Percentiles rank a stretch among this genome's conserved stretches.
Conservation (phyloP, 1,139 yeast species). For the Suhomyces wounanorum region DNA sequence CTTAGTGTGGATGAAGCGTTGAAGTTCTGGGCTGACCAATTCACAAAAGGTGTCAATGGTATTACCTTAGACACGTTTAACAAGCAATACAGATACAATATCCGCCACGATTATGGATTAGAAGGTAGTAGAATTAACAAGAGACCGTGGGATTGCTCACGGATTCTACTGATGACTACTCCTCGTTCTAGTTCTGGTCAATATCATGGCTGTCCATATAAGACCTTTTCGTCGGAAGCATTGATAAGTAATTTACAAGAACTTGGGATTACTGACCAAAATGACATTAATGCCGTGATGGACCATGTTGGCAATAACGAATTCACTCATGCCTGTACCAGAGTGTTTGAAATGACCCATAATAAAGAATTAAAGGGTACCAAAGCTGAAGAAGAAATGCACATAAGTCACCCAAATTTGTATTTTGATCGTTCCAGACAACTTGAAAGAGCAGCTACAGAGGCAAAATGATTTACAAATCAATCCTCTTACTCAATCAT, state of each 20-base stretch:
- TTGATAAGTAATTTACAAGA: conserved; percentile 55
- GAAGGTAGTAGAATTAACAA: conserved; percentile 89
- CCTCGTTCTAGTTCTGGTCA: conserved; percentile 75
- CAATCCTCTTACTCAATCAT: not conserved
- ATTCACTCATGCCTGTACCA: conserved; percentile 85
- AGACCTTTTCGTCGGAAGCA: conserved; percentile 67
- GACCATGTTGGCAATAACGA: conserved; percentile 68
- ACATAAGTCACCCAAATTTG: conserved; percentile 82
- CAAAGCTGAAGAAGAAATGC: conserved; percentile 42
- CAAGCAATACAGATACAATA: conserved; percentile 84
- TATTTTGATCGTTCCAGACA: conserved; percentile 78
- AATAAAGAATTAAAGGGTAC: conserved; percentile 42
- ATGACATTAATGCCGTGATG: conserved; percentile 60
- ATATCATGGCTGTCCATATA: conserved; percentile 90
- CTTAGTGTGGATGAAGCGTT: conserved; percentile 84
- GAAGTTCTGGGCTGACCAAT: conserved; percentile 78
- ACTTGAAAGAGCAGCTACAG: conserved; percentile 26
- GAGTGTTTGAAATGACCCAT: conserved; percentile 83
- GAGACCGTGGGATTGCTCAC: conserved; percentile 82
- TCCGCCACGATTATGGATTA: conserved; percentile 86
- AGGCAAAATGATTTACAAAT: not conserved
- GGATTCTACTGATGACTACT: conserved; percentile 57
- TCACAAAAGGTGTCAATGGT: conserved; percentile 51
- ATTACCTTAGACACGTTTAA: conserved; percentile 74
- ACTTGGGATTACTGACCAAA: conserved; percentile 72